A percentile compares a stretch with the other conserved stretches of the same genome.
Evolutionary conservation across 2,329 filamentous ascomycete genomes (phyloP).

Genomic region (Pseudogymnoascus sp.): DNA sequence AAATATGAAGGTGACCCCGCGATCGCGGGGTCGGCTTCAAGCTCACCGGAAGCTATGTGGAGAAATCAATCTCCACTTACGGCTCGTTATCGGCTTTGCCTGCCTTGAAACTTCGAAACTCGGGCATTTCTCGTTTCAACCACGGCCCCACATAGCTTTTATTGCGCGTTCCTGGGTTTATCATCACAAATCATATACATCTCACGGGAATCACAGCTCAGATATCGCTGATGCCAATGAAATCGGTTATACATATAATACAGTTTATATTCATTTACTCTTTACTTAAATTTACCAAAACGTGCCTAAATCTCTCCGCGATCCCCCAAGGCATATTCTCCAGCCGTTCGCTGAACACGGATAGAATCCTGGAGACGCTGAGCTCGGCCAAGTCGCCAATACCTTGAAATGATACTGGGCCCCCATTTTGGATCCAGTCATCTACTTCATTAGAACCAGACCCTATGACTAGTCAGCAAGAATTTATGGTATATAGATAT

Average conservation of each 20-base stretch:
- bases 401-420: slow-evolving; percentile 16
- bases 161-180: background rate
- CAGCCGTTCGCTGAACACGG: slow-evolving; percentile 15
- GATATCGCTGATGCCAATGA: background rate
- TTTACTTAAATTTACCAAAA: slow-evolving; percentile 14
- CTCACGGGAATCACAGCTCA: background rate
- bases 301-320: slow-evolving; percentile 14
- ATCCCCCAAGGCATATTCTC: slow-evolving; percentile 17
- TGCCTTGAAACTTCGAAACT: background rate
- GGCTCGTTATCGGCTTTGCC: background rate
- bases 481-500: background rate
- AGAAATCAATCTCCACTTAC: background rate
- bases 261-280: slow-evolving; percentile 9
- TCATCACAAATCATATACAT: background rate
- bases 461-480: slow-evolving; percentile 12
- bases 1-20: background rate
- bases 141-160: background rate
- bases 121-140: too few species aligned
- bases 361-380: slow-evolving; percentile 14
- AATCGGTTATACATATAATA: background rate
- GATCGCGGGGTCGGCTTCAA: background rate
- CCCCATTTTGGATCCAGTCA: slow-evolving; percentile 15
- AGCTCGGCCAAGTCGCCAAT: slow-evolving; percentile 15
- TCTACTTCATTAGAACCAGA: slow-evolving; percentile 15
- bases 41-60: background rate